Evolutionary conservation across 2,329 filamentous ascomycete species (phyloP).

Genomic region (Colletotrichum sp.): DNA sequence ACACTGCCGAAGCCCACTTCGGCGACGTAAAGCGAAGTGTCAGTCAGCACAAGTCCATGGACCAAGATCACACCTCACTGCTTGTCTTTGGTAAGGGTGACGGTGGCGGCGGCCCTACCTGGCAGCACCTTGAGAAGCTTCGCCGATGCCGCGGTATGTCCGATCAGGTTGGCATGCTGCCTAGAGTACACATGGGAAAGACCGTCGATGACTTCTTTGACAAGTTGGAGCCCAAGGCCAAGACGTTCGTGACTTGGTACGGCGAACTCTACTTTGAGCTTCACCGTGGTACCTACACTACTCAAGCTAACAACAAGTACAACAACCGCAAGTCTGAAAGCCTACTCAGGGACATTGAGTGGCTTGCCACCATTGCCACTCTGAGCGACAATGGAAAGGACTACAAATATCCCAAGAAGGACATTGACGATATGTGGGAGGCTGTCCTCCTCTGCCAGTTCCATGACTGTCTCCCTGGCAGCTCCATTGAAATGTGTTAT

Average conservation of each 20-base stretch:
- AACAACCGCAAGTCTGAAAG: slow-evolving; percentile 90
- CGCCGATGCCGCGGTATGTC: slow-evolving; percentile 89
- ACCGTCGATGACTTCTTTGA: slow-evolving; percentile 96
- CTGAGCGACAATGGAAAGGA: slow-evolving; percentile 64
- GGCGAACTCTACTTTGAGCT: slow-evolving; percentile 98
- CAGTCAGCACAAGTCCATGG: slow-evolving; percentile 92
- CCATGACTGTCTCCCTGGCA: slow-evolving; percentile 95
- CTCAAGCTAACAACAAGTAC: slow-evolving; percentile 95
- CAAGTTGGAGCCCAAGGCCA: slow-evolving; percentile 78
- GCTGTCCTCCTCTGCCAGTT: slow-evolving; percentile 91
- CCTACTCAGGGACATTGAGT: slow-evolving; percentile 85
- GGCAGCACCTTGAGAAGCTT: slow-evolving; percentile 93
- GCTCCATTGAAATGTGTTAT: slow-evolving; percentile 97
- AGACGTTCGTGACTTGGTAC: slow-evolving; percentile 91
- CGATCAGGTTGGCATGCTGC: slow-evolving; percentile 83
- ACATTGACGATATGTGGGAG: slow-evolving; percentile 98
- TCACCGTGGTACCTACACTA: slow-evolving; percentile 96
- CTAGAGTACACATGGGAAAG: slow-evolving; percentile 85
- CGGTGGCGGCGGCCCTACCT: slow-evolving; percentile 93
- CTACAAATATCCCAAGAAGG: slow-evolving; percentile 91
- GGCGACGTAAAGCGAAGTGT: slow-evolving; percentile 91
- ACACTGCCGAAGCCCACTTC: slow-evolving; percentile 93
- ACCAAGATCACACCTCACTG: slow-evolving; percentile 88
- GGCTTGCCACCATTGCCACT: slow-evolving; percentile 84
- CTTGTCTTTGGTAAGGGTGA: slow-evolving; percentile 97